Base-by-base conservation (phyloP, 768 basidiomycete genomes). In the Leccinum longicurvipes region DNA sequence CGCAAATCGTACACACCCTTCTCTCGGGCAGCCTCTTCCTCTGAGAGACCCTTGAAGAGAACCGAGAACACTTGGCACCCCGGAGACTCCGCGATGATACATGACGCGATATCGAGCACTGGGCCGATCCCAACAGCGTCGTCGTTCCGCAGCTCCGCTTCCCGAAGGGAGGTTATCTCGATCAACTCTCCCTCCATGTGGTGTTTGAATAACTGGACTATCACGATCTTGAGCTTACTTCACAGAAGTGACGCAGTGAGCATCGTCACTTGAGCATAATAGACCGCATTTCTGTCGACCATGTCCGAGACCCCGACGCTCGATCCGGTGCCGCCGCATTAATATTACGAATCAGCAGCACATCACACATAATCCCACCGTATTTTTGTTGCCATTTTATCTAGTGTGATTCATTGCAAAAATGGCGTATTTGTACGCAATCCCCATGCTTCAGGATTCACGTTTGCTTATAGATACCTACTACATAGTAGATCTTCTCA, bases 111-210 rank as follows among this genome's bases (percentile, higher is more conserved):
- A 23, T 68, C 68, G 14, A 69, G 61, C n/a, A 68, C 68, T 9
- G n/a, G n/a, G n/a, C 66, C 68, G 15, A 69, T 69, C 27, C 68
- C 68, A 49, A 59, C 66, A 1, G 68, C 62, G 31, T 69, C 62
- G 48, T 69, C 68, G 27, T 69, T 69, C 3, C 68, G 69, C 2
- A 69, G 31, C 23, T 69, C 68, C 1, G 63, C 60, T 27, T 67
- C 68, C 1, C n/a, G 61, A 60, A 25, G 64, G 56, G n/a, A 69
- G 47, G 51, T 63, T 62, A 69, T 60, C 23, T 69, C 68, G 17
- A 67, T 44, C 11, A 69, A 62, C 12, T 69, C 62, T 6, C 62
- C 66, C 50, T 69, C 68, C 17, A 48, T 49, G n/a, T 62, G 61
- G 36, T 69, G 68, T 42, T 52, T 55, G 28, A 69, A 70, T 1